Evolutionary conservation across 1,139 yeast species (phyloP).

Genomic region (Zygosaccharomyces sapae): DNA sequence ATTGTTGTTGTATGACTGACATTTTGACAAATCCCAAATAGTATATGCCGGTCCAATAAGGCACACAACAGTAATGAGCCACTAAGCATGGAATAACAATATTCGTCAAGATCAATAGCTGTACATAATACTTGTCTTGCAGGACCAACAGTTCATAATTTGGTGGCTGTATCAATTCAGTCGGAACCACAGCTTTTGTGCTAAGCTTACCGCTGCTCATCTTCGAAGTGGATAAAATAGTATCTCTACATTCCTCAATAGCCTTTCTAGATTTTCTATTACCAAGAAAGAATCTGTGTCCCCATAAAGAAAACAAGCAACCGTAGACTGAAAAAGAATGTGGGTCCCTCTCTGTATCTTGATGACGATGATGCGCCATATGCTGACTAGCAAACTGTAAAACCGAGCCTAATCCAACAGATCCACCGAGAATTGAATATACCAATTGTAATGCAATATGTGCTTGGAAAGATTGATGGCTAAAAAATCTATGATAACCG

Average conservation of each 20-base stretch:
- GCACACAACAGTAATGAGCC: slow-evolving; percentile 45
- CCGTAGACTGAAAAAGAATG: slow-evolving; percentile 43
- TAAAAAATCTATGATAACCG: slow-evolving; percentile 64
- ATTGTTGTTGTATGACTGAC: slow-evolving; percentile 54
- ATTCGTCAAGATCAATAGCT: slow-evolving; percentile 45
- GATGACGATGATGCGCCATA: slow-evolving; percentile 65
- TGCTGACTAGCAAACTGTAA: slow-evolving; percentile 64
- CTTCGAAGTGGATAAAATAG: slow-evolving; percentile 49
- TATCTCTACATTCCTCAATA: slow-evolving; percentile 58
- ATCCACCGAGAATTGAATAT: slow-evolving; percentile 53
- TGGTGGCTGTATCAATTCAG: slow-evolving; percentile 35
- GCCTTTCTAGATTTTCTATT: slow-evolving; percentile 46
- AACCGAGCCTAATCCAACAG: slow-evolving; percentile 60
- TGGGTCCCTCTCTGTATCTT: slow-evolving; percentile 67
- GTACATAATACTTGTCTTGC: slow-evolving; percentile 51
- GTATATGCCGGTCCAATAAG: slow-evolving; percentile 51
- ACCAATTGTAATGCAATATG: slow-evolving; percentile 40
- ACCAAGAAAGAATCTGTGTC: slow-evolving; percentile 27
- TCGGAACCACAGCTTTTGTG: slow-evolving; percentile 33
- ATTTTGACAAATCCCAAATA: slow-evolving; percentile 61
- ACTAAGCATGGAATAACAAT: slow-evolving; percentile 48
- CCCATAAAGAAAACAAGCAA: slow-evolving; percentile 31
- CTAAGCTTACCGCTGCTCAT: slow-evolving; percentile 24
- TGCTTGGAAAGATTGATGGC: slow-evolving; percentile 53
- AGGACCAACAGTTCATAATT: slow-evolving; percentile 46